A percentile compares a stretch with the other conserved stretches of the same genome.
Conservation (phyloP, 148 eudicot genomes). For the Rhododendron simsii region DNA sequence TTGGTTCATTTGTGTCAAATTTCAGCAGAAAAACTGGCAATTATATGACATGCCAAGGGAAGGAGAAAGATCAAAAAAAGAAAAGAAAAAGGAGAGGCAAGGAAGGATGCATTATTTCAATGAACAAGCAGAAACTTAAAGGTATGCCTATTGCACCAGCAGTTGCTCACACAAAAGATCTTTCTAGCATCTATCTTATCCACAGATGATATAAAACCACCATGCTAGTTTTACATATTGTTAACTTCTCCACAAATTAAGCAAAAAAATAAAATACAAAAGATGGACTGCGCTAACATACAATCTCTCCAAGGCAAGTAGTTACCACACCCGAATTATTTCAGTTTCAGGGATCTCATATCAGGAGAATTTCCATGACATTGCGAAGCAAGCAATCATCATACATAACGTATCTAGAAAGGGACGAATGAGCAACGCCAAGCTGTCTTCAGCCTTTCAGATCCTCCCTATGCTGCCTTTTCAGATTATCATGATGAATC, state of each 20-base stretch:
- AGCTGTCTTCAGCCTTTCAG: background rate
- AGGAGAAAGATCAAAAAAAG: background rate
- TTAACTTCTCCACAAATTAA: background rate
- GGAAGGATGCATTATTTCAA: background rate
- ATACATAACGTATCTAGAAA: background rate
- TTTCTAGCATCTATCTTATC: background rate
- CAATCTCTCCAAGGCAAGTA: background rate
- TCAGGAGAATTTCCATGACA: background rate
- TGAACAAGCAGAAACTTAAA: background rate
- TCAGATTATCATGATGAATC: conserved; percentile 33
- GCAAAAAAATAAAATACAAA: background rate
- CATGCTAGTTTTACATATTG: conserved; percentile 1
- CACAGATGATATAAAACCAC: background rate
- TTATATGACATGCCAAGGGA: background rate
- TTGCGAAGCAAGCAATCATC: background rate
- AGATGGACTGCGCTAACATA: background rate
- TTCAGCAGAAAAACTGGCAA: background rate
- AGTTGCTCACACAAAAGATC: background rate
- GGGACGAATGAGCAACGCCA: background rate
- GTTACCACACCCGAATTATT: background rate
- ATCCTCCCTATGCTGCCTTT: background rate
- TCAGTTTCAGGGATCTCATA: background rate
- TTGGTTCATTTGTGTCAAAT: background rate
- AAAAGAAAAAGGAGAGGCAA: background rate
- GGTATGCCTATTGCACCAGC: background rate